Evolutionary conservation across 108 stramenopile species (phyloP), one percentile per base, ranked within the genome.

Genomic region (Stephanodiscus minutulus): DNA sequence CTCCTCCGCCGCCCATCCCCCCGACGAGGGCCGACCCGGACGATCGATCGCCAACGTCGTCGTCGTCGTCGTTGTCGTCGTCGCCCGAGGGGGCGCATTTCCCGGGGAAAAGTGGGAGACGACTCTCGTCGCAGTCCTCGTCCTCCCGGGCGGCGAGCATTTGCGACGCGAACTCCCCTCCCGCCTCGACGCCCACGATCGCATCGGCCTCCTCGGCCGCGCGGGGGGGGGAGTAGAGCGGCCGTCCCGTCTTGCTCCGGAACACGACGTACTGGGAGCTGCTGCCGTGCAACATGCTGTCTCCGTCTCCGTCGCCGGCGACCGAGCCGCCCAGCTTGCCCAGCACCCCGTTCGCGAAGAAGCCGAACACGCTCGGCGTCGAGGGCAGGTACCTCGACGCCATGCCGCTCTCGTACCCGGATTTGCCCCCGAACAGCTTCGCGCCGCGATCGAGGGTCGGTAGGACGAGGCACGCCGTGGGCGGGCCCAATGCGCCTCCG

Each of bases 371-470:
- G 61, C 82, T 81, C 3, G 88, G 72, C 22, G 86, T 49, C 24
- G 66, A 71, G 47, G 91, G 89, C 27, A 92, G 47, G 62, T 68
- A 87, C 21, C 82, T 60, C 9, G 80, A 78, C 9, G 82, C 87
- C 25, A 84, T 64, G 46, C 66, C 54, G 61, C 83, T 88, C 70
- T 95, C 94, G 65, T 70, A 90, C 33, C 90, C 90, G n/a, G 62
- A 11, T 62, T 89, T 92, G 43, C 91, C 91, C 6, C 83, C 78
- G 67, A 92, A 92, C 65, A 92, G 81, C 22, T 95, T 92, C 31
- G 72, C 80, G 3, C 94, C 94, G 47, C 94, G 69, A 73, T 92
- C 91, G 60, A 92, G 60, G 5, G 91, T 92, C 13, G 94, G 88
- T 39, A 91, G 83, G 15, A 91, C 64, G 17, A 95, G 68, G 62